Conservation (phyloP, 495 filamentous ascomycete genomes). For the Talaromyces borbonicus region DNA sequence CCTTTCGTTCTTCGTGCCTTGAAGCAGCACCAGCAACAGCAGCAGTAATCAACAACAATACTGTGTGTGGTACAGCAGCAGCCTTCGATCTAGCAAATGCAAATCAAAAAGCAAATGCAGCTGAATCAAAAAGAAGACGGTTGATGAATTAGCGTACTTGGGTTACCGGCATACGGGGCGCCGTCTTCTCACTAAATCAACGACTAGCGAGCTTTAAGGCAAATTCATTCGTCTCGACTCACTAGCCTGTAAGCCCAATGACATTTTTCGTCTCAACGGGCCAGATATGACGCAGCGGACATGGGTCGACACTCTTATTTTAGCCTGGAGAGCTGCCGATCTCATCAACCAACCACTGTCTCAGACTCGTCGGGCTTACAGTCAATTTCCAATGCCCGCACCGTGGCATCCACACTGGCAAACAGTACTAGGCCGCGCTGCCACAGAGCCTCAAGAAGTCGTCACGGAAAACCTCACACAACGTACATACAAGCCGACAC, state of each 20-base stretch:
- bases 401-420: too few species aligned
- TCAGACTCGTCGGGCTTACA: too few species aligned
- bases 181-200: not conserved
- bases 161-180: not conserved
- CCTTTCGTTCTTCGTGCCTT: not conserved
- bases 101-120: not conserved
- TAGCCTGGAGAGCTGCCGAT: not conserved
- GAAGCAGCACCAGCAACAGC: not conserved
- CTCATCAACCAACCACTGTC: too few species aligned
- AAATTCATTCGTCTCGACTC: not conserved
- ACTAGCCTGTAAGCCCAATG: too few species aligned
- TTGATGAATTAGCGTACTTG: too few species aligned
- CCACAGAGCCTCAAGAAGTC: constrained; percentile 2
- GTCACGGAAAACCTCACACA: too few species aligned
- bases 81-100: not conserved
- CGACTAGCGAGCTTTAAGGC: constrained; percentile 2
- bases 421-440: not conserved
- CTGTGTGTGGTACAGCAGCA: too few species aligned
- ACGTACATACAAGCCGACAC: too few species aligned
- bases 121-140: not conserved
- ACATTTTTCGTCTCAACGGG: not conserved
- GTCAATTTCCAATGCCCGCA: too few species aligned
- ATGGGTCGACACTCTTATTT: not conserved
- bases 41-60: too few species aligned
- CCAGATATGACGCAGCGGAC: constrained; percentile 1